A percentile compares a stretch with the other conserved stretches of the same genome.
phyloP scores from a whole-genome alignment of 2,329 filamentous ascomycete species.

The Sporothrix humicola region DNA sequence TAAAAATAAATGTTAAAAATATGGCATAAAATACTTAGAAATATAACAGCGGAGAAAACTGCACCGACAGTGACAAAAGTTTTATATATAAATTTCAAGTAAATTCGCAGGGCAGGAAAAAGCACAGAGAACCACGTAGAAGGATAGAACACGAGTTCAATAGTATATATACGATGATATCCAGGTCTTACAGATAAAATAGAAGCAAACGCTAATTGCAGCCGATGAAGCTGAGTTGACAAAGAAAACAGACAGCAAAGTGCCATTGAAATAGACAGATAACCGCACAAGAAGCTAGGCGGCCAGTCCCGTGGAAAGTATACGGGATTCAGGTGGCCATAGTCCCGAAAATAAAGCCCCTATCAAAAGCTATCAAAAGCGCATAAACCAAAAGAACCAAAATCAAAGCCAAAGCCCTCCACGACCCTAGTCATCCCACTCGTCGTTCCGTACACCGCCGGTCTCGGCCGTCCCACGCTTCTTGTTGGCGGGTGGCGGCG shows the following conservation, averaged over 20 bases:
- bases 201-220: slow-evolving; percentile 1
- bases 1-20: neutral
- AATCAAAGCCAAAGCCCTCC: neutral
- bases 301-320: neutral
- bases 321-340: neutral
- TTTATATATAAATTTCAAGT: neutral
- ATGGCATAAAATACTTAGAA: neutral
- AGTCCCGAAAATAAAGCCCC: neutral
- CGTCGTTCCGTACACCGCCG: slow-evolving; percentile 39
- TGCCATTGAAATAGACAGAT: neutral
- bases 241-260: neutral
- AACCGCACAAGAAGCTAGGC: neutral
- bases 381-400: neutral
- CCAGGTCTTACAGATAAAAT: neutral
- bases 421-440: slow-evolving; percentile 37
- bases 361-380: neutral
- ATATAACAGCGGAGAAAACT: neutral
- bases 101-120: neutral
- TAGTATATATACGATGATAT: neutral
- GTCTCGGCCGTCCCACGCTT: slow-evolving; percentile 1
- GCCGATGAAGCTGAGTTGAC: neutral
- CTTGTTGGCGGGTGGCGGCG: slow-evolving; percentile 32
- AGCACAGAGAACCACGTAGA: too few species aligned
- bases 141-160: neutral
- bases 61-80: neutral